phyloP scores from a whole-genome alignment of 192 early-diverging fungal genomes.

The Phlyctochytrium planicorne region DNA sequence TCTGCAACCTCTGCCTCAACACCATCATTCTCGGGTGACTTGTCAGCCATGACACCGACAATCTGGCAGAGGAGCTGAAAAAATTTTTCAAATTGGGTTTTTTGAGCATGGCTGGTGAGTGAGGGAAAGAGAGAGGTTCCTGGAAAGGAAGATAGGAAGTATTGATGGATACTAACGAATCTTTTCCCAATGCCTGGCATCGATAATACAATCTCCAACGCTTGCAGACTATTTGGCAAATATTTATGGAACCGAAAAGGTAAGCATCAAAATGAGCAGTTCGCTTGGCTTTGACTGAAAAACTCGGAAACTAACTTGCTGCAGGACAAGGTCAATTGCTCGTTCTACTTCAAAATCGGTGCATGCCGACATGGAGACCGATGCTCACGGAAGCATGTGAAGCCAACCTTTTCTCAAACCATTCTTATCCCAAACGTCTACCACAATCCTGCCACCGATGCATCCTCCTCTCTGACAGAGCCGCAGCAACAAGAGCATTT shows the following conservation, averaged over 20 bases:
- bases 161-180: no score
- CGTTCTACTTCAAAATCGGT: constrained; percentile 99
- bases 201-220: neutral
- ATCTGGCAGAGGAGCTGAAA: no score
- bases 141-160: no score
- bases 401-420: constrained; percentile 94
- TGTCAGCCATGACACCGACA: no score
- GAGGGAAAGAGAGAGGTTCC: no score
- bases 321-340: constrained; percentile 83
- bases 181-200: no score
- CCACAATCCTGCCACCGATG: constrained; percentile 79
- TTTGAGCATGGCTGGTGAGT: no score
- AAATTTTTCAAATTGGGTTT: no score
- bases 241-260: constrained; percentile 98
- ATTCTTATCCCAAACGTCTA: constrained; percentile 93
- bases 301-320: neutral
- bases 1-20: no score
- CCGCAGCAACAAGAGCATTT: constrained; percentile 83
- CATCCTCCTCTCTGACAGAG: constrained; percentile 59
- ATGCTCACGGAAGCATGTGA: constrained; percentile 95
- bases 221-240: constrained; percentile 48
- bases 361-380: constrained; percentile 97
- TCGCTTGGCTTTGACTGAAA: neutral
- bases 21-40: no score
- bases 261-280: constrained; percentile 56